Percentiles rank a stretch among this genome's conserved stretches.
Conservation (phyloP, 495 filamentous ascomycete genomes). For the Chaetomidium leptoderma region DNA sequence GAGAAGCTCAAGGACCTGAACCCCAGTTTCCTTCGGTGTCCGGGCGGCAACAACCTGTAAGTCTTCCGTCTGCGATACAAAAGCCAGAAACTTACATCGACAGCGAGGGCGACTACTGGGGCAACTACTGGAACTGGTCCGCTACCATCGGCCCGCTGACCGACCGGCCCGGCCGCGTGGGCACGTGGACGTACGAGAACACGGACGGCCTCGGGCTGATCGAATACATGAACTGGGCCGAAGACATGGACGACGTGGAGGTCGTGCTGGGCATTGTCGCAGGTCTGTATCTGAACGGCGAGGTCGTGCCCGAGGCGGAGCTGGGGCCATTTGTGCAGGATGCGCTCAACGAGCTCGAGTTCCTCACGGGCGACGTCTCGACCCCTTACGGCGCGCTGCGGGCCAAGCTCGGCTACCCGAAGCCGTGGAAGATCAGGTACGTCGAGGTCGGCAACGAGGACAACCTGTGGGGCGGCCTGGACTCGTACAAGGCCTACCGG, state of each 20-base stretch:
- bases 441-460: constrained; percentile 68
- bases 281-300: constrained; percentile 59
- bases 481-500: constrained; percentile 40
- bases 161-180: constrained; percentile 57
- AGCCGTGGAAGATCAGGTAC: constrained; percentile 55
- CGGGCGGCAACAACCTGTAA: constrained; percentile 61
- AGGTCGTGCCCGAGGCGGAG: constrained; percentile 37
- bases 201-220: constrained; percentile 59
- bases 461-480: constrained; percentile 43
- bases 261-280: constrained; percentile 45
- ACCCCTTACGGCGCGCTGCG: constrained; percentile 57
- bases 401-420: constrained; percentile 50
- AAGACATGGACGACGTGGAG: constrained; percentile 58
- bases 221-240: constrained; percentile 64
- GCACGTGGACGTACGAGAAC: constrained; percentile 58
- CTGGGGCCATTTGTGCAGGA: constrained; percentile 52
- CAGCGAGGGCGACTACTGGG: constrained; percentile 49
- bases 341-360: constrained; percentile 65
- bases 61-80: background rate
- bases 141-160: constrained; percentile 61
- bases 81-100: background rate
- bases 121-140: constrained; percentile 63
- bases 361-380: constrained; percentile 54
- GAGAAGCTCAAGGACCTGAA: constrained; percentile 51
- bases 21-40: constrained; percentile 58